Base-by-base conservation (phyloP, 495 filamentous ascomycete species). In the Podospora pseudopauciseta region DNA sequence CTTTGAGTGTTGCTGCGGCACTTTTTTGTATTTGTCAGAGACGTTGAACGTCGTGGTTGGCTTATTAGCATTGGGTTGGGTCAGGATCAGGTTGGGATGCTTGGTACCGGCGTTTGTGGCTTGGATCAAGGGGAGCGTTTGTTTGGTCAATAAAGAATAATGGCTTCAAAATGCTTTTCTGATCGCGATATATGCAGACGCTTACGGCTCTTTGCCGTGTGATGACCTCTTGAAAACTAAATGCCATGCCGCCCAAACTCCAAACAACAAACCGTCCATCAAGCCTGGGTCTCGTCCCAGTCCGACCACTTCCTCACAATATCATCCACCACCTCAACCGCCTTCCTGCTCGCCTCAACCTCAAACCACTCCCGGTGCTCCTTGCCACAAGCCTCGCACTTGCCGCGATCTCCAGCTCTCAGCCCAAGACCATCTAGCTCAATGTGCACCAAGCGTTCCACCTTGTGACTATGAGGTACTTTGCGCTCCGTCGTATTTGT, bases 281-380 rank as follows among this genome's bases (percentile, higher is more conserved):
- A 71, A 15, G n/a, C 67, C 66, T 73, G 63, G 3, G 71, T 67
- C 53, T 85, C 82, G 28, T 85, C 91, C 92, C 93, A 98, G 5
- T 85, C 84, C 59, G 93, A 88, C 95, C 96, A 98, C 68, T 93
- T 81, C 73, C 89, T 86, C 27, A 98, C 87, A 62, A 92, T 86
- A 65, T 91, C 92, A 83, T 99, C 94, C 5, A 98, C 90, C 27
- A 78, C 85, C 66, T 81, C 85, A 13, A 98, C 80, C 0, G 89
- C 91, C 13, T 89, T 82, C 72, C 88, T 86, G 19, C 79, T 86
- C 2, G 92, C 93, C 63, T 91, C 87, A 6, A 98, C 87, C 78
- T 95, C 93, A 78, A 99, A 98, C 95, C 95, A 99, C 77, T 99
- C 95, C 53, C 88, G 82, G 79, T 99, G 96, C 71, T 91, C 89